Percentiles rank a stretch among this genome's conserved stretches.
Evolutionary conservation across 2,329 filamentous ascomycete species (phyloP).

Genomic region (Scedosporium apiospermum): DNA sequence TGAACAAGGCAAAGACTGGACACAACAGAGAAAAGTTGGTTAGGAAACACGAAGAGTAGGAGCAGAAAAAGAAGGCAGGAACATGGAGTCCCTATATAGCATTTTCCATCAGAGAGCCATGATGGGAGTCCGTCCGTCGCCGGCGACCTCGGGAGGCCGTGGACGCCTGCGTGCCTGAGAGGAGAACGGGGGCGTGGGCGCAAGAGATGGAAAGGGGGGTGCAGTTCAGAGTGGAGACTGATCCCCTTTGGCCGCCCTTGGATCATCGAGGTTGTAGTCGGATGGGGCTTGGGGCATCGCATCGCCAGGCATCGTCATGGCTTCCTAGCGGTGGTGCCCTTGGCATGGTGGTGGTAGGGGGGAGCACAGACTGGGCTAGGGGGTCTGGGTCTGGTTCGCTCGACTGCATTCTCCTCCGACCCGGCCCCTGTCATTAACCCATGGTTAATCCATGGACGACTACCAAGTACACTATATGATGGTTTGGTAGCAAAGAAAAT

Average conservation of each 20-base stretch:
- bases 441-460: too few species aligned
- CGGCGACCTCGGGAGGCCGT: not conserved
- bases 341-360: not conserved
- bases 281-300: not conserved
- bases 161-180: too few species aligned
- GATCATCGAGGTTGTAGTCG: not conserved
- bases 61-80: constrained; percentile 1
- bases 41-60: not conserved
- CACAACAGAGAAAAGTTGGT: constrained; percentile 3
- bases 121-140: not conserved
- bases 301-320: not conserved
- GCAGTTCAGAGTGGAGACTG: not conserved
- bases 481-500: too few species aligned
- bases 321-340: too few species aligned
- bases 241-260: not conserved
- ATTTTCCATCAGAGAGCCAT: not conserved
- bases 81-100: constrained; percentile 9
- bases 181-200: not conserved
- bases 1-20: constrained; percentile 7
- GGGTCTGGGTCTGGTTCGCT: not conserved
- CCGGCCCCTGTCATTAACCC: not conserved
- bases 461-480: too few species aligned
- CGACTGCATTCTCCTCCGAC: not conserved
- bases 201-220: not conserved
- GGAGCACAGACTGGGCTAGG: not conserved